A percentile compares a stretch with the other conserved stretches of the same genome.
Conservation (phyloP, 2,329 filamentous ascomycete genomes). For the Cyphellophora europaea region DNA sequence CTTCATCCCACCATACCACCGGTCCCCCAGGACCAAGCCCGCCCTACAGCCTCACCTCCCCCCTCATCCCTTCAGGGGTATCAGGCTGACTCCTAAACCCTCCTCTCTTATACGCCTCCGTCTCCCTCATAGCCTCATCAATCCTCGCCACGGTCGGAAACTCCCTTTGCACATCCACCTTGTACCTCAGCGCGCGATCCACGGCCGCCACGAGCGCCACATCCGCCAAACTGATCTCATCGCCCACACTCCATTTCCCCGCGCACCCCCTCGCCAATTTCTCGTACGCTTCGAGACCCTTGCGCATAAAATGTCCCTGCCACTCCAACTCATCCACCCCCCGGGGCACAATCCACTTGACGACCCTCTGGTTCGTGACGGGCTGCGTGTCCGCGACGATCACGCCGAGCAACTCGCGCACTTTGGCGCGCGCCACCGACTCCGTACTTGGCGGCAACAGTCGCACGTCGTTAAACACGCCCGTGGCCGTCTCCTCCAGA, state of each 20-base stretch:
- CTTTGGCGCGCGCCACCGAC: slow-evolving; percentile 35
- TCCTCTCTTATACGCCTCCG: slow-evolving; percentile 43
- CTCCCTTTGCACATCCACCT: slow-evolving; percentile 41
- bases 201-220: slow-evolving; percentile 49
- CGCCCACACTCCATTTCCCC: slow-evolving; percentile 47
- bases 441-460: slow-evolving; percentile 39
- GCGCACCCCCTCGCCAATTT: slow-evolving; percentile 25
- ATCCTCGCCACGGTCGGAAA: slow-evolving; percentile 41
- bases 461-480: slow-evolving; percentile 14
- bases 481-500: slow-evolving; percentile 46
- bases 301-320: slow-evolving; percentile 42
- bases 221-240: slow-evolving; percentile 49
- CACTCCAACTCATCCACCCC: slow-evolving; percentile 38
- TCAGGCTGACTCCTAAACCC: slow-evolving; percentile 48
- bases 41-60: slow-evolving; percentile 4
- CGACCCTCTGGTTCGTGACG: slow-evolving; percentile 47
- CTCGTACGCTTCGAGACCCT: slow-evolving; percentile 51
- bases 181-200: slow-evolving; percentile 48
- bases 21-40: no score
- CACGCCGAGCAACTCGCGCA: slow-evolving; percentile 46
- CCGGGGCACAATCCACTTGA: slow-evolving; percentile 36
- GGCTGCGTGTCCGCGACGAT: slow-evolving; percentile 51
- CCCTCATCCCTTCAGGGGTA: slow-evolving; percentile 38
- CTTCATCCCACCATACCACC: no score
- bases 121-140: slow-evolving; percentile 34